Evolutionary conservation across 2,329 filamentous ascomycete species (phyloP).

Genomic region (Ceratocystis alfenasii): DNA sequence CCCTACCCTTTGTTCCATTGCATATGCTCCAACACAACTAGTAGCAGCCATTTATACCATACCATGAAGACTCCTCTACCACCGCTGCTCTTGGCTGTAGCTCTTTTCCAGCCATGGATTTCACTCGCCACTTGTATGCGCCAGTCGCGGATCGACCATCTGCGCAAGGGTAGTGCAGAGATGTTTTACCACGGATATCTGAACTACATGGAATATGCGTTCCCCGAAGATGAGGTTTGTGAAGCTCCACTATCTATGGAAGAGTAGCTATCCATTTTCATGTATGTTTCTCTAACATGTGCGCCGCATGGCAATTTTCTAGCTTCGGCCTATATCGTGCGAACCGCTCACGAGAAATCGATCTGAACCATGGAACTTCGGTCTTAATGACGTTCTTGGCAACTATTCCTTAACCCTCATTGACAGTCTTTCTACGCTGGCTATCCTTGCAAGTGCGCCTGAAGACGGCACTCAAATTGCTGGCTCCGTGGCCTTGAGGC

Average conservation of each 20-base stretch:
- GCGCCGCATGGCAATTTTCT: slow-evolving; percentile 22
- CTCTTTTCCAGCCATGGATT: slow-evolving; percentile 28
- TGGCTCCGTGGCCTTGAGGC: slow-evolving; percentile 42
- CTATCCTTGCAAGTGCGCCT: slow-evolving; percentile 72
- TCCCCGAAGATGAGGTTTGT: slow-evolving; percentile 78
- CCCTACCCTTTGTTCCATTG: neutral
- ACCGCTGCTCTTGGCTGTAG: neutral
- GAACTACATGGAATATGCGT: slow-evolving; percentile 88
- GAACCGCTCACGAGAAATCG: slow-evolving; percentile 71
- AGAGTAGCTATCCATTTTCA: neutral
- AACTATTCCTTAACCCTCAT: slow-evolving; percentile 96
- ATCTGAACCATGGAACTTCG: slow-evolving; percentile 65
- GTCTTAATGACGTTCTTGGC: slow-evolving; percentile 86
- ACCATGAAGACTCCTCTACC: neutral
- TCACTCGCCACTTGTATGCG: slow-evolving; percentile 42
- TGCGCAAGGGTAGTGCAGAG: slow-evolving; percentile 51
- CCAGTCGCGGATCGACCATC: slow-evolving; percentile 40
- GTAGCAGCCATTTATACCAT: neutral
- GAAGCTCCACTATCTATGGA: neutral
- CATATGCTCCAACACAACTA: neutral
- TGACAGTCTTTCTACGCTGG: slow-evolving; percentile 87
- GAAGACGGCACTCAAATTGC: slow-evolving; percentile 27
- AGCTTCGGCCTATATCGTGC: slow-evolving; percentile 79
- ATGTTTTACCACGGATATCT: slow-evolving; percentile 97
- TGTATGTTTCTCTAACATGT: slow-evolving; percentile 21